Base-by-base conservation (phyloP, 2,329 filamentous ascomycete species). In the Talaromyces piceae region DNA sequence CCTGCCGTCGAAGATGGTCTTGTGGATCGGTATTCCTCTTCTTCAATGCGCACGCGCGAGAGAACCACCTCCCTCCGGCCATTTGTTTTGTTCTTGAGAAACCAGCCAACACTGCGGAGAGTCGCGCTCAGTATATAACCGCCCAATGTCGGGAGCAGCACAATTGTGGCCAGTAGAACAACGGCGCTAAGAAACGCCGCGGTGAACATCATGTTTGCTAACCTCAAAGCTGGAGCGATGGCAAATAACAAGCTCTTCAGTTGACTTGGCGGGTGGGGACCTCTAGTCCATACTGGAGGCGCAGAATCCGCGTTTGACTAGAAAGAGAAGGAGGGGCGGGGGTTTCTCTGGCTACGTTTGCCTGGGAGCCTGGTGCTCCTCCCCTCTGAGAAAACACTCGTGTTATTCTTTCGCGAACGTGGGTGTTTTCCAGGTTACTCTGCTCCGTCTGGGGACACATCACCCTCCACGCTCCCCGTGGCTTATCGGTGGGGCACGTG, bases 21-120 rank as follows among this genome's bases (percentile, higher is more conserved):
- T 52, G 59, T 60, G 5, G 60, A 57, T 25, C 56, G 57, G 45
- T 58, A 59, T 41, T 68, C 68, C 44, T 72, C 65, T 49, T 72
- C 67, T 18, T 73, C 71, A 18, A 76, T 66, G 52, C 64, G 61
- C 54, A 84, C 64, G 48, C 66, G 65, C 54, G 67, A 65, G 49
- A 71, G 59, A 49, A 88, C 77, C 48, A 79, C 73, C 51, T 76
- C 72, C 44, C 78, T 77, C 47, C 83, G 78, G 50, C 81, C 82
- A 16, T 81, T 78, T 0, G 84, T 85, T 64, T 81, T 82, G 62
- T 77, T 81, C 49, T 73, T 74, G 51, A 88, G 69, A 57, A 80
- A 78, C 73, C 76, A 85, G 56, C 84, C 85, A 20, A 83, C 54
- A 41, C 60, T 62, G 47, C 70, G 64, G 45, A 75, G 70, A 28